Evolutionary conservation across 139 green algal genomes (phyloP).

Genomic region (Picochlorum costavermella): DNA sequence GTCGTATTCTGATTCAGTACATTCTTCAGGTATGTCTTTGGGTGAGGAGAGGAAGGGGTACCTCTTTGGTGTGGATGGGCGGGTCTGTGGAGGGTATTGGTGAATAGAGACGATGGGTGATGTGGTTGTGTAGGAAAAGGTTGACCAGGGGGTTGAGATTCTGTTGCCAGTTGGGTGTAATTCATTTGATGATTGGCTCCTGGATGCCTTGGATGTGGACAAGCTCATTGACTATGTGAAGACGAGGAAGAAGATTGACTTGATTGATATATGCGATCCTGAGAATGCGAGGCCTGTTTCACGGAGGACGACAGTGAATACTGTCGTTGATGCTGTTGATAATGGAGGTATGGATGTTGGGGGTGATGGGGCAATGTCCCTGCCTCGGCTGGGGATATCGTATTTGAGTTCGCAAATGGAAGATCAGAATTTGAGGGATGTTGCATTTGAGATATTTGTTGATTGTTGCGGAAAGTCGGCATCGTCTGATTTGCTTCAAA

Average conservation of each 20-base stretch:
- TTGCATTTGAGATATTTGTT: slow-evolving; percentile 38
- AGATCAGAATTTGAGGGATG: slow-evolving; percentile 34
- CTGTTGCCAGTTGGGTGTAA: slow-evolving; percentile 45
- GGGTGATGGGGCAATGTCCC: background rate
- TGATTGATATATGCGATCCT: slow-evolving; percentile 12
- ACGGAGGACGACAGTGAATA: background rate
- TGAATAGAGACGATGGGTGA: background rate
- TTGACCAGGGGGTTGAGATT: slow-evolving; percentile 16
- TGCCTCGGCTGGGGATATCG: slow-evolving; percentile 5
- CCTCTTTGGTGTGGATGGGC: background rate
- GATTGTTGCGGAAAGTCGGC: slow-evolving; percentile 3
- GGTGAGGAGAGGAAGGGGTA: background rate
- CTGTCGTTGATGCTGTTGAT: background rate
- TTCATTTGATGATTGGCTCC: slow-evolving; percentile 43
- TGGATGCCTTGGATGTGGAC: slow-evolving; percentile 37
- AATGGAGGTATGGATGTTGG: background rate
- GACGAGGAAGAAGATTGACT: slow-evolving; percentile 9
- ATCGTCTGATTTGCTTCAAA: slow-evolving; percentile 22
- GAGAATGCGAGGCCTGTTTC: slow-evolving; percentile 5
- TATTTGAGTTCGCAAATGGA: slow-evolving; percentile 24
- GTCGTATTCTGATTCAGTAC: background rate
- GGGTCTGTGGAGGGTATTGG: background rate
- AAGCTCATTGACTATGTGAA: slow-evolving; percentile 25
- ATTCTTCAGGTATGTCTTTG: slow-evolving; percentile 1
- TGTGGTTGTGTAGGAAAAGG: slow-evolving; percentile 7